Base-by-base conservation (phyloP, 306 rosid genomes). In the Prunus fruticosa region DNA sequence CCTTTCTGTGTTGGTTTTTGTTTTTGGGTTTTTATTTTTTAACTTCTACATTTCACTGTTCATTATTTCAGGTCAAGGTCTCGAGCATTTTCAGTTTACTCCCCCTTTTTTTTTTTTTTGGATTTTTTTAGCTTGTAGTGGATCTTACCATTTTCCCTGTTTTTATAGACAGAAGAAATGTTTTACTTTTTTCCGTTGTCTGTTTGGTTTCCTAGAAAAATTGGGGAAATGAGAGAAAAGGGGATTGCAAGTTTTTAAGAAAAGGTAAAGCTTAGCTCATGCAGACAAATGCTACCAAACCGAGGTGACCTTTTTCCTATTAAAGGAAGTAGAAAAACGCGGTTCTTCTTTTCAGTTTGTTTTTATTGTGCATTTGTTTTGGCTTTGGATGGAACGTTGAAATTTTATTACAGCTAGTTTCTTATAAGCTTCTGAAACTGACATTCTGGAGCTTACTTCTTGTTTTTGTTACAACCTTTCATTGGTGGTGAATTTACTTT, bases 171-270 rank as follows among this genome's bases (percentile, higher is more conserved):
- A 41, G 52, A 20, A 34, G 11, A 3, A 45, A 3, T 5, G 11
- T 64, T 14, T 61, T 45, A 54, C 47, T 46, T 49, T 67, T 47
- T 16, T 23, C 23, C 25, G 47, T 34, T 23, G 30, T 6, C 47
- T 75, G 72, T 63, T 71, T 72, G 74, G 82, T 60, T 47, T 34
- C 62, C 38, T 69, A 47, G 68, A 54, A 76, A 70, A 30, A 49
- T 61, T 75, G 66, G 60, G 70, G 69, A 10, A 14, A 74, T 30
- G 49, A 54, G 72, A 73, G 27, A 22, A 52, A 50, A 38, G 9
- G 5, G 6, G 57, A 18, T 56, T n/a, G 2, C 11, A 45, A 27
- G 8, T 58, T 16, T 51, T 80, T 20, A 30, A 20, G 45, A 51
- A 38, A 71, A 52, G 11, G 52, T 56, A 61, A 71, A 52, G 61